A percentile compares a stretch with the other conserved stretches of the same genome.
phyloP scores from a whole-genome alignment of 768 basidiomycete genomes.

The Auriscalpium microsporum region DNA sequence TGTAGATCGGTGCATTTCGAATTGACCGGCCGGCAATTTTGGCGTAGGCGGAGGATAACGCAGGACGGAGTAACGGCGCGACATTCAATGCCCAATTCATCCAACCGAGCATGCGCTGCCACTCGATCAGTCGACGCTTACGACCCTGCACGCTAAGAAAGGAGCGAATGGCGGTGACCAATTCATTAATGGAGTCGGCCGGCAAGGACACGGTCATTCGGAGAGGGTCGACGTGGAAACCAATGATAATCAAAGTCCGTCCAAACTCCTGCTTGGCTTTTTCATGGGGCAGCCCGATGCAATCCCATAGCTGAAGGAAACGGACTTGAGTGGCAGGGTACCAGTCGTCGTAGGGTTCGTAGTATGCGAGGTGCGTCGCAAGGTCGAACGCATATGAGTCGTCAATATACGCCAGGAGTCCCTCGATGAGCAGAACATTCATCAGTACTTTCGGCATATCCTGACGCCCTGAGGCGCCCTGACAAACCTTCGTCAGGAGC shows the following conservation, averaged over 20 bases:
- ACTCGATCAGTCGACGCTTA: too few species aligned
- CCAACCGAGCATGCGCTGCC: not conserved
- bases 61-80: conserved; percentile 23
- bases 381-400: conserved; percentile 23
- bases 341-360: conserved; percentile 21
- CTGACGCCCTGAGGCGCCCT: too few species aligned
- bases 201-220: conserved; percentile 28
- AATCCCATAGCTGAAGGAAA: conserved; percentile 33
- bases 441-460: too few species aligned
- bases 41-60: conserved; percentile 21
- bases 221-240: conserved; percentile 28
- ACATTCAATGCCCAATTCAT: conserved; percentile 23
- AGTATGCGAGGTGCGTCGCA: conserved; percentile 16
- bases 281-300: conserved; percentile 31
- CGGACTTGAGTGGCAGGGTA: conserved; percentile 25
- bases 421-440: conserved; percentile 9
- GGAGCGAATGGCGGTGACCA: not conserved
- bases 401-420: conserved; percentile 27
- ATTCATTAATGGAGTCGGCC: not conserved
- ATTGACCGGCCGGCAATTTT: conserved; percentile 24
- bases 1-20: conserved; percentile 11
- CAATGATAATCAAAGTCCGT: conserved; percentile 15
- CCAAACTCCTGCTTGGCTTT: conserved; percentile 32
- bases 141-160: not conserved
- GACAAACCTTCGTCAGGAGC: too few species aligned